Conservation (phyloP, 83 land plant species). For the Thuja plicata region DNA sequence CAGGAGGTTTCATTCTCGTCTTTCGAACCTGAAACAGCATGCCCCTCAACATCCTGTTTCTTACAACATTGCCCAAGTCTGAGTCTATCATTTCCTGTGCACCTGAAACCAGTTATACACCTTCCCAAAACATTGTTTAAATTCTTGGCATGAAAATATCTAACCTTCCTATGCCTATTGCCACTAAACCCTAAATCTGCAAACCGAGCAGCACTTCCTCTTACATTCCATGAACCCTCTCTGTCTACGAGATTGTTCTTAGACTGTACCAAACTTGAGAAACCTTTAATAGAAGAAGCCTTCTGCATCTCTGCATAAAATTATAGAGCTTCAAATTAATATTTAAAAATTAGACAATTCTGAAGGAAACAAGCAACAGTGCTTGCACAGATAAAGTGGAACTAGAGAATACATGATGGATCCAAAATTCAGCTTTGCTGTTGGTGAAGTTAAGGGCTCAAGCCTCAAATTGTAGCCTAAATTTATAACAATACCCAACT, state of each 20-base stretch:
- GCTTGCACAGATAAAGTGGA: background rate
- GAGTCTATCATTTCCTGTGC: background rate
- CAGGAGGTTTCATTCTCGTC: background rate
- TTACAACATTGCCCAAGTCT: slow-evolving; percentile 5
- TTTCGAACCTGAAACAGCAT: slow-evolving; percentile 12
- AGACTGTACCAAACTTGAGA: slow-evolving; percentile 1
- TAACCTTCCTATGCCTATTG: slow-evolving; percentile 5
- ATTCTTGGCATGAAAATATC: slow-evolving; percentile 1
- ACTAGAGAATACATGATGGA: background rate
- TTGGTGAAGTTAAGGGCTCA: background rate
- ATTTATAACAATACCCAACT: background rate
- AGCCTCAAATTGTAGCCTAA: background rate
- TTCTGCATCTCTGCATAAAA: slow-evolving; percentile 15
- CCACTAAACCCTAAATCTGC: background rate
- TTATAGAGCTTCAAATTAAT: background rate
- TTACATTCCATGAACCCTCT: background rate
- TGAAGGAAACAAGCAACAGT: too few species aligned
- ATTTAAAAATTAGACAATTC: background rate
- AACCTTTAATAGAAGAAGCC: background rate
- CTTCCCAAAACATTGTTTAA: background rate
- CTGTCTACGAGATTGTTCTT: background rate
- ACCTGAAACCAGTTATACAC: background rate
- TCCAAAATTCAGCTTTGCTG: background rate
- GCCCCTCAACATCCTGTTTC: slow-evolving; percentile 5
- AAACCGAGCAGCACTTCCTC: background rate